Base-by-base conservation (phyloP, 2,329 filamentous ascomycete genomes). In the Colletotrichum nymphaeae region DNA sequence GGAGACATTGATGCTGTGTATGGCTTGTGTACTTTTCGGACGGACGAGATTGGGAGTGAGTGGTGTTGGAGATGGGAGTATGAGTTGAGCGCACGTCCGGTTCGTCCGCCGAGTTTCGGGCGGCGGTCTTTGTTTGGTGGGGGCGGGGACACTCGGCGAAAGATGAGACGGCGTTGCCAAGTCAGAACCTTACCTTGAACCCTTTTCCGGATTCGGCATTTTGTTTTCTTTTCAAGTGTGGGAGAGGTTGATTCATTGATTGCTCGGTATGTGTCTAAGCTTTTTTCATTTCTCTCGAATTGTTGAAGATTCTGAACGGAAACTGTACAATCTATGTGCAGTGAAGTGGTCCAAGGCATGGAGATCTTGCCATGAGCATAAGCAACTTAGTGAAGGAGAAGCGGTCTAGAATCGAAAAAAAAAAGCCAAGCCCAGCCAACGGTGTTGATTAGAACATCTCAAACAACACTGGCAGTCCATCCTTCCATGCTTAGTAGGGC, bases 41-140 rank as follows among this genome's bases (percentile, higher is more conserved):
- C 56, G 56, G 56, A 37, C 30, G 56, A 22, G 7, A 32, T 5
- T 24, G 16, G 35, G 22, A 19, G 30, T 58, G n/a, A 32, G n/a
- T 58, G 19, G 16, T 32, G 56, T 30, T 58, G 56, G 12, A 57
- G 19, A 1, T 35, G 32, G 14, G 26, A 60, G 32, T 12, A 60
- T 42, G 37, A 26, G 32, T 22, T 35, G 19, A 22, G 30, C 9
- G 22, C 19, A 53, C 22, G 11, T 5, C 58, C 32, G 6, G 30
- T 60, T 65, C 49, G 49, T 65, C 63, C 63, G 63, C 63, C 63
- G 63, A 65, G 52, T 19, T 42, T 42, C 63, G 59, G 59, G 30
- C 59, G 14, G n/a, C 28, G 11, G 24, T 24, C 26, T 30, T 30
- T 9, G 11, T 5, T 5, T 4, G 35, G 35, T 62, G 59, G 35